phyloP scores from a whole-genome alignment of 2,329 filamentous ascomycete species.

The Claviceps africana region DNA sequence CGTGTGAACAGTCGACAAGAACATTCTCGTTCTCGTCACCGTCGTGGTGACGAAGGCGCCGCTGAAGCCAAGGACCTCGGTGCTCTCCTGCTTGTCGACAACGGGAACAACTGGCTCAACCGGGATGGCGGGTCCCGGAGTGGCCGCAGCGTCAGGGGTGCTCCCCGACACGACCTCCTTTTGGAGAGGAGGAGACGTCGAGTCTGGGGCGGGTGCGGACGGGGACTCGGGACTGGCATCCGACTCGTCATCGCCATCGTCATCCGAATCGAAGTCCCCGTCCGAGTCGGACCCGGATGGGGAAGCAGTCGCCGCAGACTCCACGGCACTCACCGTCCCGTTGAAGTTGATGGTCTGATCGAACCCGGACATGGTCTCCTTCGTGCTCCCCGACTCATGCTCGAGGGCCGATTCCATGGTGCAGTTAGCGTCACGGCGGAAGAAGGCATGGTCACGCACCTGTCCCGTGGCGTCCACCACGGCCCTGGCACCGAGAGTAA shows the following conservation, averaged over 20 bases:
- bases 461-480: conserved; percentile 6
- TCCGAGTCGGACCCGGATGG: too few species aligned
- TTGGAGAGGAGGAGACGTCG: not conserved
- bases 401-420: conserved; percentile 9
- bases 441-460: conserved; percentile 13
- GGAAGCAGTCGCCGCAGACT: too few species aligned
- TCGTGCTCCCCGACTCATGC: not conserved
- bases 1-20: conserved; percentile 6
- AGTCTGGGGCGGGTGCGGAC: not conserved
- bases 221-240: not conserved
- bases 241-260: not conserved
- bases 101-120: not conserved
- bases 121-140: too few species aligned
- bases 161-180: not conserved
- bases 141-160: too few species aligned
- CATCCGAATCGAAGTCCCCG: too few species aligned
- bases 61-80: conserved; percentile 1
- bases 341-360: too few species aligned
- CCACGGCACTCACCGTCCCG: too few species aligned
- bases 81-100: not conserved
- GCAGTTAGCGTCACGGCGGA: conserved; percentile 15
- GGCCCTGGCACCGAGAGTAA: conserved; percentile 7
- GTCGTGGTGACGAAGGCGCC: conserved; percentile 11
- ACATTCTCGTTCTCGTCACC: conserved; percentile 9
- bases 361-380: too few species aligned